phyloP scores from a whole-genome alignment of 805 yeast species.

The Candida krabiensis region DNA sequence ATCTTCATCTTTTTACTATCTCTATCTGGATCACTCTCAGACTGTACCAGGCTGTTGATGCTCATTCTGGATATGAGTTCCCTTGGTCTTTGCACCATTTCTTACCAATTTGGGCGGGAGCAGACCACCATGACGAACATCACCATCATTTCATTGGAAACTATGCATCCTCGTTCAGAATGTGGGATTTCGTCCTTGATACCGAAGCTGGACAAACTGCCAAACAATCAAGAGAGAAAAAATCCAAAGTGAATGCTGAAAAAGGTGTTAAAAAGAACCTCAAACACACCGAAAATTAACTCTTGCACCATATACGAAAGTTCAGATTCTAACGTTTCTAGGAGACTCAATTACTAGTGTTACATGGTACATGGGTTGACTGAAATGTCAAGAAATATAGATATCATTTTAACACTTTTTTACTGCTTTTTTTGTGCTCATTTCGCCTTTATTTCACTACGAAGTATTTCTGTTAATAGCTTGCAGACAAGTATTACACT shows the following conservation, averaged over 20 bases:
- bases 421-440: too few relatives aligned
- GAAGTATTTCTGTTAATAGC: too few relatives aligned
- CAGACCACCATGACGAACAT: slow-evolving; percentile 97
- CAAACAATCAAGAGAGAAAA: slow-evolving; percentile 67
- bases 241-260: slow-evolving; percentile 58
- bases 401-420: too few relatives aligned
- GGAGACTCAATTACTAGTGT: too few relatives aligned
- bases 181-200: slow-evolving; percentile 87
- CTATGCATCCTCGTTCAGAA: slow-evolving; percentile 91
- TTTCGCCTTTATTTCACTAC: too few relatives aligned
- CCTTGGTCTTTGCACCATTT: slow-evolving; percentile 94
- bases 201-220: slow-evolving; percentile 92
- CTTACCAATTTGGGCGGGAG: slow-evolving; percentile 97
- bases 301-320: too few relatives aligned
- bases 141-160: slow-evolving; percentile 96
- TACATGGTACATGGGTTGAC: too few relatives aligned
- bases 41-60: slow-evolving; percentile 94
- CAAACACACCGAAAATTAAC: too few relatives aligned
- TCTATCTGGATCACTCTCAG: slow-evolving; percentile 85
- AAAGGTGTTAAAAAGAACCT: slow-evolving; percentile 27
- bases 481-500: too few relatives aligned
- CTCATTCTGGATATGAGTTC: slow-evolving; percentile 98
- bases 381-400: too few relatives aligned
- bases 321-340: too few relatives aligned
- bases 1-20: slow-evolving; percentile 87